Percentiles rank a stretch among this genome's conserved stretches.
Conservation (phyloP, 495 filamentous ascomycete species). For the Aspergillus kassunensis region DNA sequence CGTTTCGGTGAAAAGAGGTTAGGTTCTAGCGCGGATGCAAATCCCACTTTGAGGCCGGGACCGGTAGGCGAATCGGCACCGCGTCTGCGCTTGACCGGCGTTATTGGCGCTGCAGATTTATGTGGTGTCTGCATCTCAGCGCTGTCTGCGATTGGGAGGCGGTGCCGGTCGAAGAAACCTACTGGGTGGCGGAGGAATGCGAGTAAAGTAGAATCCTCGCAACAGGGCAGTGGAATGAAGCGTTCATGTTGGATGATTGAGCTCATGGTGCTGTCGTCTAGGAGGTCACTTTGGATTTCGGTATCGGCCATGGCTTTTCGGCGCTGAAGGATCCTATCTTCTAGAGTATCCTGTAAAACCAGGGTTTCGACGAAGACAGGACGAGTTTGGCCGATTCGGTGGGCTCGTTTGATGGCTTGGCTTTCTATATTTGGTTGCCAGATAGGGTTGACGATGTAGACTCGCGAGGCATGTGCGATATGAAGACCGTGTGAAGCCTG, state of each 20-base stretch:
- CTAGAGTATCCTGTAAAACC: constrained; percentile 73
- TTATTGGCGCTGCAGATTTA: neutral
- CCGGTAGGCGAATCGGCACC: neutral
- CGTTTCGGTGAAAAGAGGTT: constrained; percentile 19
- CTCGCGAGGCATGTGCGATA: constrained; percentile 71
- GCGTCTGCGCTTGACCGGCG: constrained; percentile 18
- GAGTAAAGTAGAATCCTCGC: constrained; percentile 27
- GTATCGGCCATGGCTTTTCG: constrained; percentile 71
- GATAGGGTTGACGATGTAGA: constrained; percentile 91
- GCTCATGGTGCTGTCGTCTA: constrained; percentile 75
- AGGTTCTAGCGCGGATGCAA: neutral
- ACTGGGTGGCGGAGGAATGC: constrained; percentile 26
- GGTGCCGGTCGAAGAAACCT: constrained; percentile 40
- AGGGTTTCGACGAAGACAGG: constrained; percentile 86
- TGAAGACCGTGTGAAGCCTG: constrained; percentile 88
- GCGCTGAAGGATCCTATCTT: constrained; percentile 77
- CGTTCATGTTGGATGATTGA: constrained; percentile 71
- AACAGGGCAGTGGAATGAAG: constrained; percentile 55
- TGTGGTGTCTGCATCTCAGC: neutral
- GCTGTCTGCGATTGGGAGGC: constrained; percentile 34
- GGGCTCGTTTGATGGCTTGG: constrained; percentile 87
- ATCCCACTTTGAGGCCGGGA: too few relatives aligned
- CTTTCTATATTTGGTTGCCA: constrained; percentile 82
- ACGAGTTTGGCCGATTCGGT: constrained; percentile 78
- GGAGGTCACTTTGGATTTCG: constrained; percentile 63